Conservation (phyloP, 176 grass and related monocot genomes). For the barley (Hordeum vulgare) region DNA sequence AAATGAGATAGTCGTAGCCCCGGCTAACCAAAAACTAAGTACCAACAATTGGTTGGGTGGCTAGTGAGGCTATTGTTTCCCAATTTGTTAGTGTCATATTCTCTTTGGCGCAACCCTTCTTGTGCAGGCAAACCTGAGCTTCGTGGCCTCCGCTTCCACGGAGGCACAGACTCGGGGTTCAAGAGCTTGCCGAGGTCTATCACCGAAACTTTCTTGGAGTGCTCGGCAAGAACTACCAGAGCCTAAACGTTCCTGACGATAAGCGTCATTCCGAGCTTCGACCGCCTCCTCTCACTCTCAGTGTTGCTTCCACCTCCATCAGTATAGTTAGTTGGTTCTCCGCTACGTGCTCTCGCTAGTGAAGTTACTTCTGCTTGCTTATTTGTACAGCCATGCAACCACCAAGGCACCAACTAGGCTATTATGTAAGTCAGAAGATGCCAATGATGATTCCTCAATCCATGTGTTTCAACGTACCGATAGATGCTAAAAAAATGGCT, state of each 20-base stretch:
- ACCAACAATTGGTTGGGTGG: not conserved
- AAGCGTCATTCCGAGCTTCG: not conserved
- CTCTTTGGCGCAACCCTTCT: too few species aligned
- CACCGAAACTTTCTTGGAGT: constrained; percentile 2
- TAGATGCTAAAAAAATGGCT: not conserved
- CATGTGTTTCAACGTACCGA: not conserved
- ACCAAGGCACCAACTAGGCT: too few species aligned
- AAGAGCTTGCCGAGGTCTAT: constrained; percentile 32
- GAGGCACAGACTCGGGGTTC: not conserved
- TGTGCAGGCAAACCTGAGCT: constrained; percentile 42
- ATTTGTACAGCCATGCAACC: not conserved
- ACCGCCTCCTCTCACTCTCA: constrained; percentile 2
- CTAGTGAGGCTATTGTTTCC: not conserved
- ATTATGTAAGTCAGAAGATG: not conserved
- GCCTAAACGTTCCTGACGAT: constrained; percentile 38
- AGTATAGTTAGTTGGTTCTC: not conserved
- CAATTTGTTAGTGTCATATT: not conserved
- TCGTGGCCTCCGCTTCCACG: constrained; percentile 1
- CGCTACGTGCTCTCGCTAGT: not conserved
- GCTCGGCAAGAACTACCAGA: not conserved
- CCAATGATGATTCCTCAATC: not conserved
- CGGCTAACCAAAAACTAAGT: not conserved
- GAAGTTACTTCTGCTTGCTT: not conserved
- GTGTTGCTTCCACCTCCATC: not conserved
- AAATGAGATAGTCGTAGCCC: not conserved